These are phyloP conservation scores for Aspergillus amoenus DNA, from an alignment of 2,329 filamentous ascomycete genomes.

Conservation along the genomic window DNA sequence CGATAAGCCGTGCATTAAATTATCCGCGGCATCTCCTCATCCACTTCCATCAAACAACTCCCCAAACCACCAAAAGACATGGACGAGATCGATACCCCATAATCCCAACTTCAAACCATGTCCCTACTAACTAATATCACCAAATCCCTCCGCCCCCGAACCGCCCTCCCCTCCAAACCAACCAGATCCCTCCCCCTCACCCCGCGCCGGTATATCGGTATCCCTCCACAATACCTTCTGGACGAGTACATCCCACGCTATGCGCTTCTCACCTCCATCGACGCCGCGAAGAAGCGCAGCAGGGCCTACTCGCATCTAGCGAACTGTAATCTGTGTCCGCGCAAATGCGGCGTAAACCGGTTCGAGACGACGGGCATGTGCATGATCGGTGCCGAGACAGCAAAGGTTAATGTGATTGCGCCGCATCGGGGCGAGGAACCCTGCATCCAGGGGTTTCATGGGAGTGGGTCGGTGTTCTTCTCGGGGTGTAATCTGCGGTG, in stretches of 20 bases:
- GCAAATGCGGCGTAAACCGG: slow-evolving; percentile 76
- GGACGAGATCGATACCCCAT: not conserved
- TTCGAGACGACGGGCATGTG: slow-evolving; percentile 76
- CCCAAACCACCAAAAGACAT: not conserved
- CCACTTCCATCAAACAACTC: not conserved
- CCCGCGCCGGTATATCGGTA: slow-evolving; percentile 43
- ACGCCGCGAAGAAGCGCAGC: slow-evolving; percentile 72
- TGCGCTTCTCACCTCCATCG: slow-evolving; percentile 64
- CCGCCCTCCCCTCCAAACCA: not conserved
- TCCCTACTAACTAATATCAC: not conserved
- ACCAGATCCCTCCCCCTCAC: slow-evolving; percentile 5
- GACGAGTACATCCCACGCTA: slow-evolving; percentile 74
- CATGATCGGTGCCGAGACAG: slow-evolving; percentile 69
- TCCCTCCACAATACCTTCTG: slow-evolving; percentile 67
- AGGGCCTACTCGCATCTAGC: slow-evolving; percentile 71
- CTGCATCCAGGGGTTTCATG: slow-evolving; percentile 78
- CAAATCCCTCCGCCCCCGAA: not conserved
- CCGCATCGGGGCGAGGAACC: slow-evolving; percentile 85
- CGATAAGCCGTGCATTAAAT: not conserved
- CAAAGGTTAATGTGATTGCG: slow-evolving; percentile 80
- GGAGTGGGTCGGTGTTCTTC: slow-evolving; percentile 80
- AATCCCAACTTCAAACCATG: not conserved
- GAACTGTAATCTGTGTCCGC: slow-evolving; percentile 79
- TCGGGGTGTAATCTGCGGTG: slow-evolving; percentile 74
- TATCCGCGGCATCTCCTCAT: not conserved